Percentiles rank a stretch among this genome's conserved stretches.
Evolutionary conservation across 768 basidiomycete species (phyloP).

Genomic region (Calvatia gigantea): DNA sequence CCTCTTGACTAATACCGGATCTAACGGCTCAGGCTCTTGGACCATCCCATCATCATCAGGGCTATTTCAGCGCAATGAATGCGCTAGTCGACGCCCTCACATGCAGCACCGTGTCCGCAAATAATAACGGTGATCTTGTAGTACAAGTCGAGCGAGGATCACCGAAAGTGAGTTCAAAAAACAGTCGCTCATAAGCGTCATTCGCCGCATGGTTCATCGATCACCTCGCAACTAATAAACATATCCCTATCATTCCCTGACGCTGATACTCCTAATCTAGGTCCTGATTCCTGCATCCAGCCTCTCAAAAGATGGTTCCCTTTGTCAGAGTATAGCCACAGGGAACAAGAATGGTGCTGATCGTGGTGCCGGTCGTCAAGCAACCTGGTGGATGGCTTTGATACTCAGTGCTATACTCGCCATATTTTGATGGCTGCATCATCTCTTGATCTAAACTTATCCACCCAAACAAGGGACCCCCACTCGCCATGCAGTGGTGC

Average conservation of each 20-base stretch:
- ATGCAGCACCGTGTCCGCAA: conserved; percentile 36
- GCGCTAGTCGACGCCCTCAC: conserved; percentile 50
- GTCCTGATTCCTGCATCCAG: background rate
- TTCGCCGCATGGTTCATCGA: background rate
- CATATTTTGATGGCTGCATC: background rate
- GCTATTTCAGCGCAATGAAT: conserved; percentile 37
- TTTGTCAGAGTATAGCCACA: background rate
- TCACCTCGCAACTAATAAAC: background rate
- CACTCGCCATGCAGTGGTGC: background rate
- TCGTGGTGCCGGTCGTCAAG: background rate
- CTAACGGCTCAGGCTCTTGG: conserved; percentile 32
- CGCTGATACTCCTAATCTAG: background rate
- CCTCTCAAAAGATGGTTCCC: background rate
- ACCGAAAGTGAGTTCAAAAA: conserved; percentile 34
- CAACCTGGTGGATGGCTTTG: background rate
- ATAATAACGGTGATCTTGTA: conserved; percentile 37
- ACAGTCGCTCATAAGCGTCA: background rate
- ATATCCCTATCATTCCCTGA: background rate
- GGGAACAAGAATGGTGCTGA: background rate
- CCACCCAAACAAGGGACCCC: background rate
- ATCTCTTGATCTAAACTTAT: background rate
- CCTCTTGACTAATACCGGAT: conserved; percentile 55
- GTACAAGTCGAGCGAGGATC: conserved; percentile 38
- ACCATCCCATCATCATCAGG: conserved; percentile 30
- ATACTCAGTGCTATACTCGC: background rate